Conservation (phyloP, 2,329 filamentous ascomycete genomes). For the Diplodia scrobiculata region DNA sequence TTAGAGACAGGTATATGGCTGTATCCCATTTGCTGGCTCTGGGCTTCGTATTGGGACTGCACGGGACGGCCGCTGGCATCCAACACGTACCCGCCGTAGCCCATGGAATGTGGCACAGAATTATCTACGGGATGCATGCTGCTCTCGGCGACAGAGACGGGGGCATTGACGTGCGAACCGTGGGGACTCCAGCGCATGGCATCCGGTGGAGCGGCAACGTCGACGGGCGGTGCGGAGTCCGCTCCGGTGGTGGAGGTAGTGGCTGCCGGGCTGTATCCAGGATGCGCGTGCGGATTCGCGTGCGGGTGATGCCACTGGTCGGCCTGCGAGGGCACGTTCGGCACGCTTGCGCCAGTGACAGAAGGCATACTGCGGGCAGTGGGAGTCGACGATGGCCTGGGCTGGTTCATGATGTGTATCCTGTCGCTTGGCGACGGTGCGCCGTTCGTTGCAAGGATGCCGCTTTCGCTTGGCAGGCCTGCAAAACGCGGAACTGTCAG, state of each 20-base stretch:
- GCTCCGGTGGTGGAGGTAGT: slow-evolving; percentile 21
- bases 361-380: slow-evolving; percentile 45
- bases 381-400: slow-evolving; percentile 43
- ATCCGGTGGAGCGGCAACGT: slow-evolving; percentile 39
- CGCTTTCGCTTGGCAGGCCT: slow-evolving; percentile 30
- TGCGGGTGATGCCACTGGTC: slow-evolving; percentile 45
- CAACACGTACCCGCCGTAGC: slow-evolving; percentile 38
- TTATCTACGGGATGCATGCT: slow-evolving; percentile 28
- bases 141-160: slow-evolving; percentile 40
- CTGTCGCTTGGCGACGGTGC: slow-evolving; percentile 46
- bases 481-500: slow-evolving; percentile 24
- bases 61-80: slow-evolving; percentile 45
- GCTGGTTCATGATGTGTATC: slow-evolving; percentile 45
- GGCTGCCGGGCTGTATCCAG: slow-evolving; percentile 27
- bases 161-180: slow-evolving; percentile 37
- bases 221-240: slow-evolving; percentile 33
- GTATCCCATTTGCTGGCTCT: slow-evolving; percentile 38
- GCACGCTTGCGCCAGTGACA: slow-evolving; percentile 38
- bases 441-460: slow-evolving; percentile 37
- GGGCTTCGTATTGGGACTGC: slow-evolving; percentile 44
- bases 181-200: slow-evolving; percentile 42
- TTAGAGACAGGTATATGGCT: slow-evolving; percentile 39
- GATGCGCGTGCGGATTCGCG: slow-evolving; percentile 29
- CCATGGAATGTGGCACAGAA: slow-evolving; percentile 28
- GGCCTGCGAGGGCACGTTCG: slow-evolving; percentile 37